A percentile compares a stretch with the other conserved stretches of the same genome.
Conservation (phyloP, 2,329 filamentous ascomycete species). For the Pseudocercospora fuligena region DNA sequence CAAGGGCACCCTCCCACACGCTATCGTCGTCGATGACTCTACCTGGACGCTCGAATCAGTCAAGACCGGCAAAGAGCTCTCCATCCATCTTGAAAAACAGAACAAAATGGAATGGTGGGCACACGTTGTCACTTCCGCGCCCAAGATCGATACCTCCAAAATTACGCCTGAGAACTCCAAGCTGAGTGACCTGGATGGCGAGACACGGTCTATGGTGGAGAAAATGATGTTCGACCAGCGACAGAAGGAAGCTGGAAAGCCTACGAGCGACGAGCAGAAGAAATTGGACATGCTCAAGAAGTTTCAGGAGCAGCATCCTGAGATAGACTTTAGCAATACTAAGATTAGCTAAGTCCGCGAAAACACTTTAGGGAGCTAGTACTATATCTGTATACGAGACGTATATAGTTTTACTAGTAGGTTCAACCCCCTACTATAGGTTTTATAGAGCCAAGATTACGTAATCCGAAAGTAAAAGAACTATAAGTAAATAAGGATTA, state of each 20-base stretch:
- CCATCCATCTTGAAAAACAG: constrained; percentile 89
- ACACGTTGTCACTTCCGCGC: constrained; percentile 83
- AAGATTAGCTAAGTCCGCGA: constrained; percentile 58
- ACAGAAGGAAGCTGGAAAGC: constrained; percentile 90
- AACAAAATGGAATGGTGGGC: constrained; percentile 99
- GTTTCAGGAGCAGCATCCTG: constrained; percentile 81
- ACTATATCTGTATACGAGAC: too few relatives aligned
- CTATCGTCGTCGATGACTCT: constrained; percentile 81
- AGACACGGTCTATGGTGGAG: constrained; percentile 96
- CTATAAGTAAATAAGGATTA: too few relatives aligned
- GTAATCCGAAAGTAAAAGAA: too few relatives aligned
- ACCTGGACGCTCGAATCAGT: constrained; percentile 88
- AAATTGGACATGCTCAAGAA: constrained; percentile 91
- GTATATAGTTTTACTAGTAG: too few relatives aligned
- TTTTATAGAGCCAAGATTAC: too few relatives aligned
- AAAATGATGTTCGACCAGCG: constrained; percentile 99
- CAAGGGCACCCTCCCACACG: constrained; percentile 82
- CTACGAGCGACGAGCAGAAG: constrained; percentile 92
- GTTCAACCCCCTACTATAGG: too few relatives aligned
- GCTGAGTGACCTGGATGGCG: constrained; percentile 88
- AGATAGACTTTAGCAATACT: constrained; percentile 71
- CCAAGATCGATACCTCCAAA: constrained; percentile 92
- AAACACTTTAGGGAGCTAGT: too few relatives aligned
- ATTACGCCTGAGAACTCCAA: constrained; percentile 93
- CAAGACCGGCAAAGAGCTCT: constrained; percentile 71